These are phyloP conservation scores for Thermothielavioides terrestris DNA, from an alignment of 495 filamentous ascomycete genomes.

Conservation along the genomic window DNA sequence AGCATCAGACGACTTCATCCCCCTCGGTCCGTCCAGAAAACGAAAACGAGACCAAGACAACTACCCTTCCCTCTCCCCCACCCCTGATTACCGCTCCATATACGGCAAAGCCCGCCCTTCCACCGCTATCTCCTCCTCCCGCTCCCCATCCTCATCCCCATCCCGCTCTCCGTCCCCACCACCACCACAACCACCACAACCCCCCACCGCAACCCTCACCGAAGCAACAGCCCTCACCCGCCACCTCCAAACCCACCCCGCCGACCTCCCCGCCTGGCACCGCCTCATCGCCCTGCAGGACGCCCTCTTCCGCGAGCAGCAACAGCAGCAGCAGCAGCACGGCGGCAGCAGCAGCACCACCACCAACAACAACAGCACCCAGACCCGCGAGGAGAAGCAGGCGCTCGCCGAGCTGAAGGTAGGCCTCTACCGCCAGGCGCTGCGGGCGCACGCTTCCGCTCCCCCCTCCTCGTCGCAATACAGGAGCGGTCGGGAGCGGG, in stretches of 20 bases:
- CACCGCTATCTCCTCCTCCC: constrained; percentile 25
- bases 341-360: too few relatives aligned
- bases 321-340: too few relatives aligned
- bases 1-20: constrained; percentile 30
- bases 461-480: too few relatives aligned
- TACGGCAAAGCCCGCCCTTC: constrained; percentile 49
- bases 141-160: neutral
- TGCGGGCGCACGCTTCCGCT: constrained; percentile 44
- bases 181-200: constrained; percentile 22
- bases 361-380: constrained; percentile 32
- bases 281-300: constrained; percentile 69
- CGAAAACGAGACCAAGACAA: constrained; percentile 27
- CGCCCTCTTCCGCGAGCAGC: constrained; percentile 41
- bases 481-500: too few relatives aligned
- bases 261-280: constrained; percentile 66
- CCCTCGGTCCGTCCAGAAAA: constrained; percentile 30
- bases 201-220: constrained; percentile 39
- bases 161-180: constrained; percentile 24
- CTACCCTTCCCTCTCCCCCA: neutral
- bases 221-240: constrained; percentile 52
- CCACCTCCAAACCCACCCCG: constrained; percentile 51
- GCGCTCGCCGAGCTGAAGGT: constrained; percentile 70
- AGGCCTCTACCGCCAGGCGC: constrained; percentile 71
- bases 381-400: constrained; percentile 45
- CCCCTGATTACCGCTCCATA: constrained; percentile 60